Conservation (phyloP, 2,329 filamentous ascomycete genomes). For the Geosmithia flava region DNA sequence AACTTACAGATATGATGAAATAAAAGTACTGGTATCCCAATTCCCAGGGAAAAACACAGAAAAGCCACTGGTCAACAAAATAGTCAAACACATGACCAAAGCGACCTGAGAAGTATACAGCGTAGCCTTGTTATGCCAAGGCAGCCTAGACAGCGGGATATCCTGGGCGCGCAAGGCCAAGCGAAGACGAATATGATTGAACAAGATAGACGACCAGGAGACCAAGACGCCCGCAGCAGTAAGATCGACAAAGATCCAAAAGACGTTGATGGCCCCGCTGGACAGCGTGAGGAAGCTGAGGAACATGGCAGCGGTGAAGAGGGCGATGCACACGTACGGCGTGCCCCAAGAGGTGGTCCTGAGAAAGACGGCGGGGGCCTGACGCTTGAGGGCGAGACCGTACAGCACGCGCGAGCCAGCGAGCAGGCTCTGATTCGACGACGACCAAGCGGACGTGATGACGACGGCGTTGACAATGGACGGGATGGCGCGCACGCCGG, state of each 20-base stretch:
- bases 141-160: slow-evolving; percentile 35
- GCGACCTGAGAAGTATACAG: slow-evolving; percentile 49
- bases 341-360: slow-evolving; percentile 50
- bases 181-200: slow-evolving; percentile 46
- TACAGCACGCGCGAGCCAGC: slow-evolving; percentile 48
- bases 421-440: slow-evolving; percentile 53
- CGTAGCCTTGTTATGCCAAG: slow-evolving; percentile 53
- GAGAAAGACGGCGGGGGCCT: slow-evolving; percentile 44
- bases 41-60: slow-evolving; percentile 45
- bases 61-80: slow-evolving; percentile 61
- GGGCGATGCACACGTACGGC: slow-evolving; percentile 44
- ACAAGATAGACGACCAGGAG: slow-evolving; percentile 47
- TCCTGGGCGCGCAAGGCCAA: slow-evolving; percentile 41
- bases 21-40: slow-evolving; percentile 43
- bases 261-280: slow-evolving; percentile 46
- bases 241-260: slow-evolving; percentile 51
- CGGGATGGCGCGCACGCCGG: slow-evolving; percentile 54
- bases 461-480: slow-evolving; percentile 68
- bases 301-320: slow-evolving; percentile 41
- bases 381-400: slow-evolving; percentile 44
- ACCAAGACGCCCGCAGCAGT: slow-evolving; percentile 51
- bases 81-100: slow-evolving; percentile 47
- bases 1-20: slow-evolving; percentile 50
- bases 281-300: slow-evolving; percentile 47
- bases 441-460: slow-evolving; percentile 58